Base-by-base conservation (phyloP, 257 asterid species). In the Anisodus acutangulus region DNA sequence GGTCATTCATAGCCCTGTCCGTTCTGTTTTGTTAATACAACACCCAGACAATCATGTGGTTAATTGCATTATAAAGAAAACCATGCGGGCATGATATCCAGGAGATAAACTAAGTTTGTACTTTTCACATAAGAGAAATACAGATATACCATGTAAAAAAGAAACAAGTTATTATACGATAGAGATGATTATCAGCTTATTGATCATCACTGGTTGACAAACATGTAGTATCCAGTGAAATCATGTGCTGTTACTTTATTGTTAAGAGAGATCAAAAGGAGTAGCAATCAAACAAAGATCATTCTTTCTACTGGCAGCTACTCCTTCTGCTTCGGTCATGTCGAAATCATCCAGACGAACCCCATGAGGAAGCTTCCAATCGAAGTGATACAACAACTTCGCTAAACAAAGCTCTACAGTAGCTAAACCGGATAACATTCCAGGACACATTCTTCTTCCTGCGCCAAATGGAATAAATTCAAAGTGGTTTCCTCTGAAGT, bases 251-350 rank as follows among this genome's bases (percentile, higher is more conserved):
- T 57, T 57, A 15, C 62, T 15, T 15, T 57, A 15, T 15, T 16
- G 8, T 31, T 26, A 80, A 9, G 54, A 49, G 83, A 69, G 78
- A 39, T 4, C 54, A 69, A 69, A 69, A 39, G 78, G 53, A 69
- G 8, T 15, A 7, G 78, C 15, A 69, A 39, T 39, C 78, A 69
- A 39, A 2, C 78, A 69, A 39, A 69, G 31, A 69, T 15, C 78
- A 69, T 39, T 69, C 15, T 69, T 69, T 69, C 78, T 15, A 41
- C 78, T 8, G 7, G 54, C 54, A 8, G 54, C 53, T 8, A 16
- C 13, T 16, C 31, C 78, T 69, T 69, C 26, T 16, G 54, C 26
- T 69, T 69, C 54, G 5, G 22, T 69, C 78, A 69, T 69, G 5
- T 69, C 31, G 1, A 69, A 39, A 39, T 69, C 54, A 3, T 39